A percentile compares a stretch with the other conserved stretches of the same genome.
Conservation (phyloP, 768 basidiomycete genomes). For the Xerocomellus amylosporus region DNA sequence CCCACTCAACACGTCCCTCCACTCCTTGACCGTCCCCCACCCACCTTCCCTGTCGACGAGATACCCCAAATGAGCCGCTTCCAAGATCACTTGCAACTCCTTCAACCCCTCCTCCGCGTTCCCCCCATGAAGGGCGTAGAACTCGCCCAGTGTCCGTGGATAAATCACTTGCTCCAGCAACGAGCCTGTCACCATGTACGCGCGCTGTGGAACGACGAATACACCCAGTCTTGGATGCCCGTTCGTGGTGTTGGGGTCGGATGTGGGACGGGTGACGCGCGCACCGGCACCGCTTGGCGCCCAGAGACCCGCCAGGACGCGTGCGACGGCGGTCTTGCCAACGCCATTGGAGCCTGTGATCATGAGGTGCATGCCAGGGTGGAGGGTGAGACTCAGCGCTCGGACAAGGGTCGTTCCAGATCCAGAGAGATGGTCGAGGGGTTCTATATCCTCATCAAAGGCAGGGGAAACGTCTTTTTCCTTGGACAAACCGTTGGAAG, state of each 20-base stretch:
- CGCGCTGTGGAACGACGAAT: conserved; percentile 89
- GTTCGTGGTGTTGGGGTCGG: conserved; percentile 27
- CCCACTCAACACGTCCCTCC: conserved; percentile 93
- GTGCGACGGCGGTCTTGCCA: conserved; percentile 85
- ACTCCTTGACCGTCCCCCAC: conserved; percentile 87
- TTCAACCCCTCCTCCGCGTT: conserved; percentile 45
- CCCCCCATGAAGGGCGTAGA: conserved; percentile 62
- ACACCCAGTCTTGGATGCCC: conserved; percentile 45
- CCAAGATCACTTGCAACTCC: conserved; percentile 74
- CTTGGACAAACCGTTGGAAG: conserved; percentile 1
- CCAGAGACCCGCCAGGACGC: conserved; percentile 91
- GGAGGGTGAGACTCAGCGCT: conserved; percentile 62
- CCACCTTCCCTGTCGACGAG: conserved; percentile 87
- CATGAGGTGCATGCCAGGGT: conserved; percentile 81
- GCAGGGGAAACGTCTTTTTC: neutral
- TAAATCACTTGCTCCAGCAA: conserved; percentile 94
- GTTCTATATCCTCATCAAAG: conserved; percentile 16
- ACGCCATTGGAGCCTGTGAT: conserved; percentile 93
- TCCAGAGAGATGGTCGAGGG: conserved; percentile 14
- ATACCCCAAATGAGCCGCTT: conserved; percentile 81
- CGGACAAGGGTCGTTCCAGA: conserved; percentile 54
- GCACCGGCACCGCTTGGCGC: conserved; percentile 47
- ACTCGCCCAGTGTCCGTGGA: conserved; percentile 65
- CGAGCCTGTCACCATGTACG: conserved; percentile 88
- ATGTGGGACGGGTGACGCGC: conserved; percentile 31